These are phyloP conservation scores for Uronychia binucleata DNA, from an alignment of 73 alveolate genomes.

Conservation along the genomic window DNA sequence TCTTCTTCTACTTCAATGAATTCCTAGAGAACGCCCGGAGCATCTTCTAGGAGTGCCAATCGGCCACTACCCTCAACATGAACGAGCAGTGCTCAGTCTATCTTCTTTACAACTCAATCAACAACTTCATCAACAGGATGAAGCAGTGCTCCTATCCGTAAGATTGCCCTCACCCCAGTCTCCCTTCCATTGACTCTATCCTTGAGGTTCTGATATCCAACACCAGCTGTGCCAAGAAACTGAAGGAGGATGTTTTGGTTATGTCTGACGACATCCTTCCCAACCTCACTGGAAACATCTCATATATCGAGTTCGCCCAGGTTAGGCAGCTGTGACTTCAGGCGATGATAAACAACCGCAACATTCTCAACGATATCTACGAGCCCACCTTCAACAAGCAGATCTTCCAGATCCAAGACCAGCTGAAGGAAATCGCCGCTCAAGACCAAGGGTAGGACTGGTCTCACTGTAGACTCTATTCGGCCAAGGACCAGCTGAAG, in stretches of 20 bases:
- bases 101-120: conserved; percentile 42
- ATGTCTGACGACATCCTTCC: conserved; percentile 29
- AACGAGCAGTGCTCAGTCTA: conserved; percentile 21
- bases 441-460: too few species aligned
- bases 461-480: too few species aligned
- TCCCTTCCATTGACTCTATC: conserved; percentile 55
- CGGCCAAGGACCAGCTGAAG: conserved; percentile 14
- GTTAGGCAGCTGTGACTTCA: too few species aligned
- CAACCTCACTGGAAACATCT: conserved; percentile 29
- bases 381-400: conserved; percentile 61
- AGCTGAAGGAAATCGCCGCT: conserved; percentile 56
- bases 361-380: conserved; percentile 44
- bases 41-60: conserved; percentile 49
- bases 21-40: conserved; percentile 48
- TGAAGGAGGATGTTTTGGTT: conserved; percentile 38
- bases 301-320: conserved; percentile 45
- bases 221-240: conserved; percentile 37
- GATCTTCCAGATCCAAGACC: conserved; percentile 39
- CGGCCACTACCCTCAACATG: conserved; percentile 6
- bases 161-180: too few species aligned
- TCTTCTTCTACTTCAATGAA: conserved; percentile 42
- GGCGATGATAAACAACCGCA: conserved; percentile 38
- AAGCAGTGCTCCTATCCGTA: conserved; percentile 10
- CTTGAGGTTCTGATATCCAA: conserved; percentile 47
- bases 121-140: conserved; percentile 40